Evolutionary conservation across 2,329 filamentous ascomycete species (phyloP).

Genomic region (Alternaria angustiovoidea): DNA sequence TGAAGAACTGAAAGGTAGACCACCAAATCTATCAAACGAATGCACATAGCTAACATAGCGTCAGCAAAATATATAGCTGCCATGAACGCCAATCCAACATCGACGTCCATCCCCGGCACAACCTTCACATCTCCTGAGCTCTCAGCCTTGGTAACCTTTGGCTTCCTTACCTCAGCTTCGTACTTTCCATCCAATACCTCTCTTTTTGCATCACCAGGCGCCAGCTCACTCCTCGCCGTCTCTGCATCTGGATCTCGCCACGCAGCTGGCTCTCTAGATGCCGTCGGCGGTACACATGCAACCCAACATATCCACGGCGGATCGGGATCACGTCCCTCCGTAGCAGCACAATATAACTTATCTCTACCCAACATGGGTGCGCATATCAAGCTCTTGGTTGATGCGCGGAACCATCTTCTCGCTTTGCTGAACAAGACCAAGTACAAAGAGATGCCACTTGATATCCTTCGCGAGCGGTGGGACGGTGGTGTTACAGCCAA

Average conservation of each 20-base stretch:
- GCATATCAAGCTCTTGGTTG: conserved; percentile 71
- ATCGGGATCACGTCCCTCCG: conserved; percentile 23
- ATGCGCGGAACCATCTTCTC: conserved; percentile 68
- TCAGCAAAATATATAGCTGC: conserved; percentile 60
- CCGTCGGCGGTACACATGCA: conserved; percentile 73
- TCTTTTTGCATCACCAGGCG: conserved; percentile 53
- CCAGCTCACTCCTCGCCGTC: conserved; percentile 63
- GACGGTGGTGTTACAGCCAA: conserved; percentile 68
- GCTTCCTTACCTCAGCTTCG: conserved; percentile 67
- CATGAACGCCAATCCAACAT: conserved; percentile 61
- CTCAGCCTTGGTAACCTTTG: conserved; percentile 68
- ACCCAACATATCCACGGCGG: conserved; percentile 74
- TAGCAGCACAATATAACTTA: conserved; percentile 57
- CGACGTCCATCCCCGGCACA: conserved; percentile 51
- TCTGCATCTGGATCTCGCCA: conserved; percentile 68
- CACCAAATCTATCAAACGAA: not conserved
- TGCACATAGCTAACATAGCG: conserved; percentile 9
- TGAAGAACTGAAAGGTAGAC: conserved; percentile 49
- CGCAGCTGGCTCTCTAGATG: conserved; percentile 72
- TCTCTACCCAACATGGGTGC: conserved; percentile 72
- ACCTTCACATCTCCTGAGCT: conserved; percentile 59
- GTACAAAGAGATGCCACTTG: conserved; percentile 70
- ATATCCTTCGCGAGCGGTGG: conserved; percentile 72
- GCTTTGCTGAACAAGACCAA: conserved; percentile 66
- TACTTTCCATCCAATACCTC: conserved; percentile 47